Percentiles rank a stretch among this genome's conserved stretches.
Evolutionary conservation across 73 alveolate species (phyloP).

Genomic region (Diophrys appendiculata): DNA sequence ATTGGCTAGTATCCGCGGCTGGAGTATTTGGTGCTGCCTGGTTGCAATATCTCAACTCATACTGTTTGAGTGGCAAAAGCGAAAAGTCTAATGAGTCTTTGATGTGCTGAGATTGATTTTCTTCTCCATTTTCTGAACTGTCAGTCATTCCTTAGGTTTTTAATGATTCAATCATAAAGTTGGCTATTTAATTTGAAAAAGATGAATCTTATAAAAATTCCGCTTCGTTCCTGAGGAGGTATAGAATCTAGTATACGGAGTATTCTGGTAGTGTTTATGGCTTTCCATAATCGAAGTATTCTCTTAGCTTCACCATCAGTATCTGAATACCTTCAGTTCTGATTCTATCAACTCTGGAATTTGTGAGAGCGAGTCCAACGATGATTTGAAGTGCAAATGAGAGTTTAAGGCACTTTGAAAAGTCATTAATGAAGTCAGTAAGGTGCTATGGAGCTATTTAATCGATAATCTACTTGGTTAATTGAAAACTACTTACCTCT

Average conservation of each 20-base stretch:
- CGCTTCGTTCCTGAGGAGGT: conserved; percentile 23
- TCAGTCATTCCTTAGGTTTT: conserved; percentile 14
- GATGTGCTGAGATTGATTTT: conserved; percentile 14
- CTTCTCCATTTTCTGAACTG: no score
- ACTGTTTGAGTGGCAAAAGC: conserved; percentile 4
- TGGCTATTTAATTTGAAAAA: conserved; percentile 5
- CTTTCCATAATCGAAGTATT: conserved; percentile 50
- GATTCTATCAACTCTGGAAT: conserved; percentile 10
- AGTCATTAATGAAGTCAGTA: conserved; percentile 38
- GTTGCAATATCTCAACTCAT: not conserved
- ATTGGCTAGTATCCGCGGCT: not conserved
- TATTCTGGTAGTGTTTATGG: conserved; percentile 59
- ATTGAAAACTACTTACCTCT: conserved; percentile 38
- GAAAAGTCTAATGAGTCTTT: conserved; percentile 9
- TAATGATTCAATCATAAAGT: conserved; percentile 14
- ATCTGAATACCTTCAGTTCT: conserved; percentile 30
- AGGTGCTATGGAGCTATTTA: conserved; percentile 13
- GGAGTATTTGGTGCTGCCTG: conserved; percentile 12
- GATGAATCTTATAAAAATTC: conserved; percentile 32
- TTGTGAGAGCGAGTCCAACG: conserved; percentile 33
- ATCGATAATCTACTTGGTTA: conserved; percentile 8
- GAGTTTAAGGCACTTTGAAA: conserved; percentile 33
- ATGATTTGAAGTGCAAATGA: conserved; percentile 28
- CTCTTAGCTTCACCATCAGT: conserved; percentile 49
- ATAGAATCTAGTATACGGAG: conserved; percentile 57